Evolutionary conservation across 108 stramenopile genomes (phyloP).

Genomic region (Cyclostephanos tholiformis): DNA sequence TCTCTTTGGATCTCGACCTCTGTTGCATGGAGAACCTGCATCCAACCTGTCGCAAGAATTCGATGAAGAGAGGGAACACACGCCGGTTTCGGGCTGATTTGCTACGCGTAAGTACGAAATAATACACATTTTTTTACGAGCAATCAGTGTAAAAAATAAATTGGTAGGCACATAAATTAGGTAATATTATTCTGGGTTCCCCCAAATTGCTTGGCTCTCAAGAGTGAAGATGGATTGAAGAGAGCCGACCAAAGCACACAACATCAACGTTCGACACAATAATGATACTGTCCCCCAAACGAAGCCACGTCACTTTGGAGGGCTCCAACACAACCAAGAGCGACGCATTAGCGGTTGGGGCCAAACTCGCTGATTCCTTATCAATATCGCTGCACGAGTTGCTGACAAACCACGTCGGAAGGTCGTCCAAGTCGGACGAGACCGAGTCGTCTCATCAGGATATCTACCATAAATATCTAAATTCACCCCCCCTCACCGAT

Average conservation of each 20-base stretch:
- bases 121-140: no score
- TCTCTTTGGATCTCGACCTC: background rate
- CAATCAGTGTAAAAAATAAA: no score
- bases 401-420: background rate
- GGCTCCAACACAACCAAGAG: background rate
- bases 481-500: conserved; percentile 2
- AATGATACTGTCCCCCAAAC: conserved; percentile 6
- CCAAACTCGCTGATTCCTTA: conserved; percentile 4
- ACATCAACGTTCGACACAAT: background rate
- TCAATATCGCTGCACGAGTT: background rate
- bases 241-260: background rate
- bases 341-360: background rate
- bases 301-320: conserved; percentile 3
- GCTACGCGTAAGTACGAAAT: no score
- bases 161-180: no score
- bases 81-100: no score
- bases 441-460: conserved; percentile 7
- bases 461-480: conserved; percentile 25
- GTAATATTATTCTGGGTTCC: no score
- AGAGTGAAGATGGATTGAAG: no score
- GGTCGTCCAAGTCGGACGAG: background rate
- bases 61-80: no score
- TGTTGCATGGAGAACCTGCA: no score
- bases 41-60: no score
- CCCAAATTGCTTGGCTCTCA: no score